Evolutionary conservation across 179 eudicot genomes (phyloP).

Genomic region (Camellia oleifera): DNA sequence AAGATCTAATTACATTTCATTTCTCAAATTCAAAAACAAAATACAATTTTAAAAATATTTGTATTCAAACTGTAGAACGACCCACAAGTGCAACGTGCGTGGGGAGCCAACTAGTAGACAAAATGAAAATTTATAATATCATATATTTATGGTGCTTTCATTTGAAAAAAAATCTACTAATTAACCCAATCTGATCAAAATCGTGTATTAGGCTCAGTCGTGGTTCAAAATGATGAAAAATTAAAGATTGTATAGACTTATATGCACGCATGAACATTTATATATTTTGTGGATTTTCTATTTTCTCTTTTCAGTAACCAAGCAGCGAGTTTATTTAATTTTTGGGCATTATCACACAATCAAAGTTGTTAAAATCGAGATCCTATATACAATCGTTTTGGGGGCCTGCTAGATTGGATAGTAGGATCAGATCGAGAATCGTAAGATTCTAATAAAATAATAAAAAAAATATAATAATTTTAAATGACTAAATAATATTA

Average conservation of each 20-base stretch:
- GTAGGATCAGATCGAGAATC: no score
- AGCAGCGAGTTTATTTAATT: neutral
- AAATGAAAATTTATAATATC: neutral
- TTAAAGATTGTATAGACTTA: no score
- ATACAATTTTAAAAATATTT: no score
- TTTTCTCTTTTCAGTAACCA: neutral
- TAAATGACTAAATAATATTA: no score
- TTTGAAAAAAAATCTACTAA: neutral
- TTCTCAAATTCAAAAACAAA: no score
- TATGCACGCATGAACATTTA: neutral
- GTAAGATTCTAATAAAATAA: no score
- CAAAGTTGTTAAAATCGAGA: neutral
- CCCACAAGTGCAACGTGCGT: no score
- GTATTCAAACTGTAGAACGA: no score
- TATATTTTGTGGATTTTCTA: neutral
- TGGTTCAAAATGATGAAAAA: neutral
- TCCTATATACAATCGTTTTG: no score
- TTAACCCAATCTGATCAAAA: neutral
- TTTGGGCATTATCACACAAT: neutral
- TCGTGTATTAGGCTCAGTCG: neutral
- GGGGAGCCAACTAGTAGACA: neutral
- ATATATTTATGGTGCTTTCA: neutral
- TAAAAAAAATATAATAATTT: no score
- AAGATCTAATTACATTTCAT: no score
- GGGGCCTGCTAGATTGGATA: no score